phyloP scores from a whole-genome alignment of 164 flowering plant genomes.

The Annona cherimola region DNA sequence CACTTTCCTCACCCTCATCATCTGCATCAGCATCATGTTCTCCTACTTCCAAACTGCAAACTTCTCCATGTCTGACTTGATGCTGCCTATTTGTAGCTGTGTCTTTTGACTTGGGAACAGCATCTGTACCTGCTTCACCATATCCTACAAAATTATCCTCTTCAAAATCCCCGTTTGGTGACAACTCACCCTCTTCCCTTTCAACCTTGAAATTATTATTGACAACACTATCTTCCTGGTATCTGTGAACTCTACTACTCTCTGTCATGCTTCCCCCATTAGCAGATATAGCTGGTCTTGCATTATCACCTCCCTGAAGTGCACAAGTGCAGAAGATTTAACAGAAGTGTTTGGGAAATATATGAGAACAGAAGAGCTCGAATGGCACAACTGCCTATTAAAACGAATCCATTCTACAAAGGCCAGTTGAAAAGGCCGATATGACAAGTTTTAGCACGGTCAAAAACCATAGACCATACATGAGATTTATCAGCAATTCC shows the following conservation, averaged over 20 bases:
- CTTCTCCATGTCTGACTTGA: slow-evolving; percentile 34
- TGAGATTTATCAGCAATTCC: too few relatives aligned
- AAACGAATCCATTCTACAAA: too few relatives aligned
- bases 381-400: too few relatives aligned
- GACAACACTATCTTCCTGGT: slow-evolving; percentile 33
- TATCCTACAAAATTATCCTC: slow-evolving; percentile 65
- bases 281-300: slow-evolving; percentile 25
- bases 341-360: too few relatives aligned
- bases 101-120: slow-evolving; percentile 35
- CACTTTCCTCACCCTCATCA: slow-evolving; percentile 82
- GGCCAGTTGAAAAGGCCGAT: too few relatives aligned
- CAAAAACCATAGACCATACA: too few relatives aligned
- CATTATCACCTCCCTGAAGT: slow-evolving; percentile 19
- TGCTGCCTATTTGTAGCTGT: slow-evolving; percentile 34
- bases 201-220: slow-evolving; percentile 43
- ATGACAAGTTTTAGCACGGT: too few relatives aligned
- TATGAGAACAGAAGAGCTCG: too few relatives aligned
- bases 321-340: not conserved
- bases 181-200: slow-evolving; percentile 93
- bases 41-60: slow-evolving; percentile 39
- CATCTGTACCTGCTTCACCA: slow-evolving; percentile 36
- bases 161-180: slow-evolving; percentile 77
- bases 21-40: slow-evolving; percentile 74
- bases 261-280: slow-evolving; percentile 36
- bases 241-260: slow-evolving; percentile 28